Base-by-base conservation (phyloP, 768 basidiomycete species). In the Gloeostereum incarnatum region DNA sequence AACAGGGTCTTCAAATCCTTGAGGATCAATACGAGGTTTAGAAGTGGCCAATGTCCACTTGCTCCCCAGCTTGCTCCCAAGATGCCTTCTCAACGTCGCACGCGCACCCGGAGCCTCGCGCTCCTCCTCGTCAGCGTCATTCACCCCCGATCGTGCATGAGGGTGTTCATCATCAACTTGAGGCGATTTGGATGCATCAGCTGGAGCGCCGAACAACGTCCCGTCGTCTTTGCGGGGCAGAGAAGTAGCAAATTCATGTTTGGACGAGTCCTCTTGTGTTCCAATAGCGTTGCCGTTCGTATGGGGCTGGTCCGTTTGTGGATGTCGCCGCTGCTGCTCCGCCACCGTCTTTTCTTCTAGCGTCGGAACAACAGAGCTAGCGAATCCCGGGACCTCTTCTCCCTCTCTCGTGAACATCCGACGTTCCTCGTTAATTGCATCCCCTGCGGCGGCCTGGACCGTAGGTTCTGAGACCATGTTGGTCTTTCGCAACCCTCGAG, bases 1-100 rank as follows among this genome's bases (percentile, higher is more conserved):
- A 26, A 98, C 68, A 9, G 94, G 94, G 56, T 99, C 94, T 42
- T 85, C 81, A 45, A 99, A 92, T 22, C 73, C 78, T 41, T 85
- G 59, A 1, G 82, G 73, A 45, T 85, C 78, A 27, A 94, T 72
- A 23, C 67, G 60, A 4, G 90, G 90, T n/a, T 75, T 72, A 2
- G 71, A 66, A 0, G 73, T 77, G 1, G 78, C 77, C 39, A 86
- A 58, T 24, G 69, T 69, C 78, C 78, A 84, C 6, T 65, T 57
- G 42, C 72, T 76, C 13, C 68, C 67, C 3, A 68, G 57, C 48
- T 76, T 80, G 24, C 66, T 64, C 8, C 54, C 56, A 13, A 75
- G 54, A 45, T 78, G 73, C 49, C 73, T 78, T 40, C 75, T 62
- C 24, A 77, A 50, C 0, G 61, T 61, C n/a, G 71, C 55, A 20